Base-by-base conservation (phyloP, 2,329 filamentous ascomycete genomes). In the Fusarium sp. region DNA sequence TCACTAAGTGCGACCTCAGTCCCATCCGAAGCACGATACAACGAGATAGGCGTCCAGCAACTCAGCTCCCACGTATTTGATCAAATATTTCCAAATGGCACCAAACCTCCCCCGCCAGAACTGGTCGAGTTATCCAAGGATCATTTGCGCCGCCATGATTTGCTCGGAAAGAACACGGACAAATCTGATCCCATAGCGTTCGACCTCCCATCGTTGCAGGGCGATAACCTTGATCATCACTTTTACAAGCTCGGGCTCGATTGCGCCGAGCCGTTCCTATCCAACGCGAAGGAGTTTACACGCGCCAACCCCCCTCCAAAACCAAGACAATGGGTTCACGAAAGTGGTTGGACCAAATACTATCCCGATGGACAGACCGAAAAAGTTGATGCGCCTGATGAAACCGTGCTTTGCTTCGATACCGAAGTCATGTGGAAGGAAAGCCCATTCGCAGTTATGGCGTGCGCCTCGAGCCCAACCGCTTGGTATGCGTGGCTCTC, bases 401-500 rank as follows among this genome's bases (percentile, higher is more conserved):
- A 96, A 79, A 84, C 89, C 5, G 92, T 96, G 87, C 85, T 98
- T 63, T 95, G 93, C 40, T 99, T 99, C 77, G 96, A 99, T 83
- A 97, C 95, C 1, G 96, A 99, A 83, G 95, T 98, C 55, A 92
- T 99, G 92, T 99, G 92, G 89, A 97, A 97, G 80, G 91, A 96
- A 79, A 96, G 92, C 74, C 92, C 93, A 0, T 99, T 94, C 81
- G 95, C 97, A 1, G 94, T 98, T 66, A 98, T 99, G 94, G 96
- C 97, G 24, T 98, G 96, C 80, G 96, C 97, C 16, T 93, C 92
- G 20, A 95, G 95, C 75, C 92, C 94, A 1, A 95, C 91, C 4
- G 92, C 95, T 33, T 99, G 97, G 97, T 99, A 99, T 84, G 94
- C 92, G 1, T 99, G 96, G 96, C 83, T 99, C 62, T 99, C 96